Conservation (phyloP, 2,329 filamentous ascomycete species). For the Scedosporium boydii region DNA sequence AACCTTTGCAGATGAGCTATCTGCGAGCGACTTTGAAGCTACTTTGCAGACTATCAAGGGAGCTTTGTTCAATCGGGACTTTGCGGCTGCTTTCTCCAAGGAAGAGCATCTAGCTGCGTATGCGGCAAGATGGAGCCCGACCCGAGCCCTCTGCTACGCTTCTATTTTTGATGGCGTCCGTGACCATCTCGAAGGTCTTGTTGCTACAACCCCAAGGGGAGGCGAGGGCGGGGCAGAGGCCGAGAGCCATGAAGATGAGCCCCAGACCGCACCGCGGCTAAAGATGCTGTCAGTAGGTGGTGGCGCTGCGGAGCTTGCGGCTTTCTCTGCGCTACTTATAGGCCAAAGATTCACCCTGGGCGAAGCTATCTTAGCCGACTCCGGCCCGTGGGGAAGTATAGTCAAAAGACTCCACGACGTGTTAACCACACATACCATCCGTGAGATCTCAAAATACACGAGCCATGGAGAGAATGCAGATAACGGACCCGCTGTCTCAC, state of each 20-base stretch:
- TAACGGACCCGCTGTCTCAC: constrained; percentile 33
- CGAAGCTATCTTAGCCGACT: constrained; percentile 62
- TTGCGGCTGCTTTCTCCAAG: constrained; percentile 65
- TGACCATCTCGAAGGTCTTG: constrained; percentile 12
- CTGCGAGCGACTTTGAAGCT: constrained; percentile 35
- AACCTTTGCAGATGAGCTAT: constrained; percentile 46
- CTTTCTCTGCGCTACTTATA: constrained; percentile 35
- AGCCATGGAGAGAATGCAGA: constrained; percentile 34
- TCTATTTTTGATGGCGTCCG: constrained; percentile 34
- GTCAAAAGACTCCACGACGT: constrained; percentile 46
- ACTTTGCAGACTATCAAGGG: constrained; percentile 75
- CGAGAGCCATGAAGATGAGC: constrained; percentile 3
- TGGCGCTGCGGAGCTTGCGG: constrained; percentile 52
- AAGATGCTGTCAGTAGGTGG: constrained; percentile 43
- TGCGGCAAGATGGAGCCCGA: constrained; percentile 83
- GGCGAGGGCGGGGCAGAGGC: too few species aligned
- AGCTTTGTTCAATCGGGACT: constrained; percentile 79
- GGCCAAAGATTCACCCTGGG: constrained; percentile 17
- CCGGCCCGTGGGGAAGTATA: constrained; percentile 66
- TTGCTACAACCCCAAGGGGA: not conserved
- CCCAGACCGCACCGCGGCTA: constrained; percentile 15
- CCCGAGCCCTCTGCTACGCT: constrained; percentile 74
- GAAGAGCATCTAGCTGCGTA: constrained; percentile 70
- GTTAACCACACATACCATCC: constrained; percentile 40
- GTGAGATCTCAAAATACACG: constrained; percentile 40